These are phyloP conservation scores for Neurospora hispaniola DNA, from an alignment of 495 filamentous ascomycete species.

Conservation along the genomic window DNA sequence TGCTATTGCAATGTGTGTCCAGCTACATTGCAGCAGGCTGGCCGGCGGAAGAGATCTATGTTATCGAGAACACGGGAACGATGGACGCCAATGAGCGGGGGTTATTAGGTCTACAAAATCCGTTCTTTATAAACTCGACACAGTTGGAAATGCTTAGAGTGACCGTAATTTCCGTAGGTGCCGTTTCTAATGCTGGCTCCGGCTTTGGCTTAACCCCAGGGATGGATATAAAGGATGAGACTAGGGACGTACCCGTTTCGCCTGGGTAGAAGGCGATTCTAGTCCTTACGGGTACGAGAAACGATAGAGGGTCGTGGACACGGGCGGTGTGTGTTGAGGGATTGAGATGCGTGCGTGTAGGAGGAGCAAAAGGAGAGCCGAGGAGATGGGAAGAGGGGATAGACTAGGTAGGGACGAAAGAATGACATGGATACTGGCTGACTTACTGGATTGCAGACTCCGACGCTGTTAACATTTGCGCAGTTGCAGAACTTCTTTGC, in stretches of 20 bases:
- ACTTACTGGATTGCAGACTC: slow-evolving; percentile 23
- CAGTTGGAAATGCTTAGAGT: slow-evolving; percentile 43
- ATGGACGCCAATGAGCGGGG: slow-evolving; percentile 42
- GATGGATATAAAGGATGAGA: background rate
- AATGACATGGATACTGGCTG: background rate
- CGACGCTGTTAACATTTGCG: slow-evolving; percentile 49
- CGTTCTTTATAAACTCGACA: slow-evolving; percentile 50
- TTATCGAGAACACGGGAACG: slow-evolving; percentile 52
- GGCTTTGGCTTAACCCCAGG: background rate
- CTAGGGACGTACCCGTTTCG: background rate
- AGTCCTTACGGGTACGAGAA: background rate
- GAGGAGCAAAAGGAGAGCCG: background rate
- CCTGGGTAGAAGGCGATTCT: no score
- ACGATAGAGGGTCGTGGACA: background rate
- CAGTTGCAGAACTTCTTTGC: slow-evolving; percentile 55
- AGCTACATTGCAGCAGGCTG: slow-evolving; percentile 51
- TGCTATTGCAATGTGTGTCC: slow-evolving; percentile 47
- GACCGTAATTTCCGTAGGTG: slow-evolving; percentile 31
- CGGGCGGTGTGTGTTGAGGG: background rate
- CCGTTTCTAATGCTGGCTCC: background rate
- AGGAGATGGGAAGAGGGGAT: background rate
- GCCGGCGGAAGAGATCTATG: slow-evolving; percentile 48
- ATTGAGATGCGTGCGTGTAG: background rate
- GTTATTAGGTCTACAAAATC: slow-evolving; percentile 45
- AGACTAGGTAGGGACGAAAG: background rate